Evolutionary conservation across 2,329 filamentous ascomycete genomes (phyloP).

Genomic region (Torrubiella hemipterigena): DNA sequence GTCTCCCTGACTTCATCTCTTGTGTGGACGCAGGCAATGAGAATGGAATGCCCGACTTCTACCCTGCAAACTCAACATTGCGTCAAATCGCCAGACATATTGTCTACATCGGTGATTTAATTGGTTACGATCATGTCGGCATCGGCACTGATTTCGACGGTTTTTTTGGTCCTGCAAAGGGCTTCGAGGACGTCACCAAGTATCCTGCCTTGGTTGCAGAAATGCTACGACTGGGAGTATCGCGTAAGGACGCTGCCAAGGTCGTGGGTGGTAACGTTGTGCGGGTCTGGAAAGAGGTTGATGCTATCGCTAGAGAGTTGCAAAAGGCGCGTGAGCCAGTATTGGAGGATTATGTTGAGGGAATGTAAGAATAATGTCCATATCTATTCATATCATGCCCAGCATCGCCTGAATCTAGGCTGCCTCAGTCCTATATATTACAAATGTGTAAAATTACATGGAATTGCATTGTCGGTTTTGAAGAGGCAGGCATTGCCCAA

Average conservation of each 20-base stretch:
- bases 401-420: no score
- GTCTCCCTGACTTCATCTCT: conserved; percentile 70
- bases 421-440: no score
- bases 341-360: conserved; percentile 38
- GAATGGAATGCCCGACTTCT: conserved; percentile 55
- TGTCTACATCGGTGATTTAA: conserved; percentile 65
- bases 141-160: conserved; percentile 86
- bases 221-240: conserved; percentile 60
- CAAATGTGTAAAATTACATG: no score
- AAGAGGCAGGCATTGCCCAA: no score
- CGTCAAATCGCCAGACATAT: conserved; percentile 72
- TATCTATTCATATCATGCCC: no score
- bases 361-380: no score
- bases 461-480: no score
- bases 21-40: conserved; percentile 49
- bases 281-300: conserved; percentile 72
- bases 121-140: conserved; percentile 82
- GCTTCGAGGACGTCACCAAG: conserved; percentile 75
- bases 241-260: conserved; percentile 60
- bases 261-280: conserved; percentile 71
- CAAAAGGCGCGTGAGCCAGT: conserved; percentile 42
- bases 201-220: conserved; percentile 70
- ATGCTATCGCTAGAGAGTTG: conserved; percentile 55
- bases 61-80: conserved; percentile 59
- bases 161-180: conserved; percentile 52